Conservation (phyloP, 2,329 filamentous ascomycete genomes). For the Neocatenulostroma microsporum region DNA sequence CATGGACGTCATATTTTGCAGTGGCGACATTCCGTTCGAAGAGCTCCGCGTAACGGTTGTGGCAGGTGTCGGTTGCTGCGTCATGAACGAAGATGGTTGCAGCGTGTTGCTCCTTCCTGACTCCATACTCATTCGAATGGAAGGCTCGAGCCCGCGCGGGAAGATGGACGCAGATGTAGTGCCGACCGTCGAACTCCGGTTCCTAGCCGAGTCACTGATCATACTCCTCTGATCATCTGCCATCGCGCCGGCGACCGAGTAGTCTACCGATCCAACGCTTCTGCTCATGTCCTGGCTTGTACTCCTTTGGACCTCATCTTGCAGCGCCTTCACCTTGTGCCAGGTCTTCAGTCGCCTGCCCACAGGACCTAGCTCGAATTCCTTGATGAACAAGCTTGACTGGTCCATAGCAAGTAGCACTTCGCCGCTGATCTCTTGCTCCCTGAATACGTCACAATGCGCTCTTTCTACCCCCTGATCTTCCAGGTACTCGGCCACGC, state of each 20-base stretch:
- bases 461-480: conserved; percentile 75
- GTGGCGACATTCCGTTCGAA: conserved; percentile 18
- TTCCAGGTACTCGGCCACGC: conserved; percentile 85
- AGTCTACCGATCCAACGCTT: conserved; percentile 31
- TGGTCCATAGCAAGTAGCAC: conserved; percentile 93
- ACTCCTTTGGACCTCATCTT: conserved; percentile 70
- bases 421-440: conserved; percentile 93
- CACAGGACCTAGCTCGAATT: conserved; percentile 87
- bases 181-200: conserved; percentile 38
- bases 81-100: conserved; percentile 1
- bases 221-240: conserved; percentile 26
- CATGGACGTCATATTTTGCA: conserved; percentile 27
- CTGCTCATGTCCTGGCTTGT: conserved; percentile 34
- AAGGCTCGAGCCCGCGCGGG: conserved; percentile 12
- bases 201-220: conserved; percentile 38
- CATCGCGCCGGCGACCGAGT: conserved; percentile 28
- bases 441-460: conserved; percentile 88
- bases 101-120: conserved; percentile 11
- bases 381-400: conserved; percentile 88
- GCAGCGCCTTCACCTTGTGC: conserved; percentile 89
- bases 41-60: conserved; percentile 6
- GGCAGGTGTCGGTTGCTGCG: conserved; percentile 6
- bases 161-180: conserved; percentile 7
- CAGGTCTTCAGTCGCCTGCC: conserved; percentile 85
- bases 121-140: conserved; percentile 8